These are phyloP conservation scores for Sphagnurus paluster DNA, from an alignment of 1,284 basidiomycete genomes.

Conservation along the genomic window DNA sequence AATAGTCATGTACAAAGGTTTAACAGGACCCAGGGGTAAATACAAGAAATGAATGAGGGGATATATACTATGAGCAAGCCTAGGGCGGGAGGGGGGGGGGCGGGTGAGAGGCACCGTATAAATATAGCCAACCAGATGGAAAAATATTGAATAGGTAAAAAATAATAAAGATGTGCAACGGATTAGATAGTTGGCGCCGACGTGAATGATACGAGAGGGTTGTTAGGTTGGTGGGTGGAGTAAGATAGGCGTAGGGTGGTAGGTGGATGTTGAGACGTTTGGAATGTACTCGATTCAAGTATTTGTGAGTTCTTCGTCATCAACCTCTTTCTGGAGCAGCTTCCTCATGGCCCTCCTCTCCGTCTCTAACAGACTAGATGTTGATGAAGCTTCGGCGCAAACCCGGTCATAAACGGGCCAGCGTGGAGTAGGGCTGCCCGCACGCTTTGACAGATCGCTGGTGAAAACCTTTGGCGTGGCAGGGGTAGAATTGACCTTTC, in stretches of 20 bases:
- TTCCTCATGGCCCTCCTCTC: conserved; percentile 29
- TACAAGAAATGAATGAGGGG: too few species aligned
- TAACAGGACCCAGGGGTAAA: too few species aligned
- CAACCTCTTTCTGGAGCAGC: conserved; percentile 31
- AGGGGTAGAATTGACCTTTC: conserved; percentile 28
- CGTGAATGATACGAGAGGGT: background rate
- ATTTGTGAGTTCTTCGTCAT: conserved; percentile 27
- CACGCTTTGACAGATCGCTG: conserved; percentile 4
- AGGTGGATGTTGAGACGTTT: too few species aligned
- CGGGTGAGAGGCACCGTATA: too few species aligned
- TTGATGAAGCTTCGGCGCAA: conserved; percentile 18
- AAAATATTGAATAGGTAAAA: background rate
- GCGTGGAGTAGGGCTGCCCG: conserved; percentile 27
- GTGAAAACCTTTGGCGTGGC: conserved; percentile 22
- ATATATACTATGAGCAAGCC: too few species aligned
- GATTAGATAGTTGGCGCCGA: background rate
- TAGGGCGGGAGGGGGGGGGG: too few species aligned
- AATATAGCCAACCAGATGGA: background rate
- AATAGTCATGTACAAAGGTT: too few species aligned
- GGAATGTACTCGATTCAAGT: too few species aligned
- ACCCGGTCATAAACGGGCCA: conserved; percentile 16
- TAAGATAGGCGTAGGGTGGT: background rate
- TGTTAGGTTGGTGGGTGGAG: background rate
- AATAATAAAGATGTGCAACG: background rate
- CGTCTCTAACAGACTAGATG: conserved; percentile 21